Evolutionary conservation across 768 basidiomycete genomes (phyloP), one percentile per base, ranked within the genome.

Genomic region (Podaxis pistillaris): DNA sequence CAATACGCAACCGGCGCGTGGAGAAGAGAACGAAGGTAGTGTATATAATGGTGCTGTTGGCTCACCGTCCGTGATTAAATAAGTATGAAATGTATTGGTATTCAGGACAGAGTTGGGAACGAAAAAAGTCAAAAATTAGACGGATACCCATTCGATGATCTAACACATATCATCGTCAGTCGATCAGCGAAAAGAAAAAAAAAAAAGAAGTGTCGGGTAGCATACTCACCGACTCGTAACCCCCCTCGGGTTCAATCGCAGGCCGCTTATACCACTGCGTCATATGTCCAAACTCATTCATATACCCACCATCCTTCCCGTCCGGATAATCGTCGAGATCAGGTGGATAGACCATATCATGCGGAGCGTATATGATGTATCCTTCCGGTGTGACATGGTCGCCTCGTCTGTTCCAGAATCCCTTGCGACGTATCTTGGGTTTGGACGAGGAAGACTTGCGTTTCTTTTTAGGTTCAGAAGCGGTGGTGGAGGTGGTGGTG

Each of bases 321-420:
- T 81, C 80, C 0, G 73, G 90, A 66, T 91, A 90, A 1, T 79
- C 73, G 46, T 75, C 73, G 26, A 92, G 77, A 8, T 92, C 90
- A 0, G 69, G 64, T 1, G 90, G 90, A 66, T 86, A 86, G n/a
- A 81, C 79, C 51, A 73, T 71, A 7, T 78, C 72, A 0, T 70
- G 72, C 1, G 90, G 90, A 7, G 87, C 89, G 60, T 86, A 90
- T 33, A 92, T 89, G 65, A 90, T 77, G 66, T 75, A 86, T 52
- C 80, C 79, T 19, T 76, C 73, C 22, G 71, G 57, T 22, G 86
- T 88, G 55, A 89, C 79, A 66, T 90, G 84, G 69, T 92, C 90
- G 0, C 90, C 90, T 1, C 89, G 84, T n/a, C 81, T 69, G 66
- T 92, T 92, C 90, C 90, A 92, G 66, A 76, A 85, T 1, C 90